Evolutionary conservation across 139 green algal genomes (phyloP).

Genomic region (Eudorina sp.): DNA sequence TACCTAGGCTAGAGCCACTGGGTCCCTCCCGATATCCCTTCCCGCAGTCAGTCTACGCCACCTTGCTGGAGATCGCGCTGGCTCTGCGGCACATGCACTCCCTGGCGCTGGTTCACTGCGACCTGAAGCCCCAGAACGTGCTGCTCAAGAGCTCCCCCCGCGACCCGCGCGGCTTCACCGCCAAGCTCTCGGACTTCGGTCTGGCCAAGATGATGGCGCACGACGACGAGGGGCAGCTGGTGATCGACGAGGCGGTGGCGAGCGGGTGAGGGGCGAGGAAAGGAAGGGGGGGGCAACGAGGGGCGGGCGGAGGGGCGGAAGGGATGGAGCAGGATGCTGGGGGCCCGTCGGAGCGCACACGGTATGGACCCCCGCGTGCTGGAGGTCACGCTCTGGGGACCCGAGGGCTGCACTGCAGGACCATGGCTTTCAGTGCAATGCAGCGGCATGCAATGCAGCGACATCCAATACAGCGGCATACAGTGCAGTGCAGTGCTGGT

Average conservation of each 20-base stretch:
- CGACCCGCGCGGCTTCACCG: constrained; percentile 36
- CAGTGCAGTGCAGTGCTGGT: no score
- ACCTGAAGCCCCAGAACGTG: constrained; percentile 50
- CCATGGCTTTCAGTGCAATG: not conserved
- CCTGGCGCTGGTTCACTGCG: constrained; percentile 35
- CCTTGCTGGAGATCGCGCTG: constrained; percentile 39
- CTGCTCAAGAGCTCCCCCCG: constrained; percentile 32
- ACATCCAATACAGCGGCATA: not conserved
- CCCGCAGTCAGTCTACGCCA: constrained; percentile 15
- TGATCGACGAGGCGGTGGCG: constrained; percentile 34
- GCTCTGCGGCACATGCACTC: constrained; percentile 44
- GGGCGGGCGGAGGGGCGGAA: no score
- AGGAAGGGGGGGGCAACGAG: no score
- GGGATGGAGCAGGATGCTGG: no score
- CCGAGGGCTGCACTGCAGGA: no score
- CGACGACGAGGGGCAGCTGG: constrained; percentile 31
- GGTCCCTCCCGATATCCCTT: not conserved
- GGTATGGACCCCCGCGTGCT: no score
- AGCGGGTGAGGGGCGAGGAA: constrained; percentile 3
- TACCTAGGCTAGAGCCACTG: no score
- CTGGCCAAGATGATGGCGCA: constrained; percentile 40
- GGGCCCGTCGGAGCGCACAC: no score
- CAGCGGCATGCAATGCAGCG: not conserved
- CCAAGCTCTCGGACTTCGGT: constrained; percentile 40
- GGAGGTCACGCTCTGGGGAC: no score